These are phyloP conservation scores for Stagonosporopsis cucurbitacearum DNA, from an alignment of 2,329 filamentous ascomycete species.

Conservation along the genomic window DNA sequence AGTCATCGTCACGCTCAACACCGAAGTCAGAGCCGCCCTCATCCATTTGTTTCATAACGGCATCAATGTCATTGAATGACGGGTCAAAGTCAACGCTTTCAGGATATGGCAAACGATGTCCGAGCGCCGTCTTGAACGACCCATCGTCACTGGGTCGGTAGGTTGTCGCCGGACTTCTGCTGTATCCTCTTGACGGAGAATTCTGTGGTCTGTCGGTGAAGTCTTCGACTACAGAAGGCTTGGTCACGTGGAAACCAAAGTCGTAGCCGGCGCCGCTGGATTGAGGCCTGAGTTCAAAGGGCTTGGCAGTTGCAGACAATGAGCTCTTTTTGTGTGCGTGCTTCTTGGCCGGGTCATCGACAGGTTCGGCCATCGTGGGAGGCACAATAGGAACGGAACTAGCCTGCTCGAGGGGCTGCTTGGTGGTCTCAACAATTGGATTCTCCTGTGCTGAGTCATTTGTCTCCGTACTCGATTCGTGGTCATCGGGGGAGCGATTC, in stretches of 20 bases:
- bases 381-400: constrained; percentile 20
- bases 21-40: constrained; percentile 75
- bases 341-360: constrained; percentile 36
- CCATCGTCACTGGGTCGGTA: constrained; percentile 51
- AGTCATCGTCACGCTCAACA: constrained; percentile 67
- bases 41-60: constrained; percentile 86
- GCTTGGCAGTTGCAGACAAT: constrained; percentile 73
- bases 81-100: constrained; percentile 49
- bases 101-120: constrained; percentile 38
- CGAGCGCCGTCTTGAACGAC: constrained; percentile 48
- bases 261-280: constrained; percentile 41
- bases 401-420: constrained; percentile 26
- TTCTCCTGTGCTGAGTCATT: constrained; percentile 37
- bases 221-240: constrained; percentile 38
- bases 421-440: constrained; percentile 18
- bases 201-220: constrained; percentile 15
- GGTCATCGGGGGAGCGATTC: constrained; percentile 42
- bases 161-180: constrained; percentile 49
- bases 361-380: constrained; percentile 38
- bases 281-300: constrained; percentile 63
- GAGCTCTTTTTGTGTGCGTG: constrained; percentile 55
- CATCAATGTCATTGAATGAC: constrained; percentile 86
- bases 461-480: constrained; percentile 33
- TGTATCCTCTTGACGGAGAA: constrained; percentile 32
- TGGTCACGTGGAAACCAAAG: constrained; percentile 49